These are phyloP conservation scores for Ascochyta pisi DNA, from an alignment of 2,329 filamentous ascomycete species.

Conservation along the genomic window DNA sequence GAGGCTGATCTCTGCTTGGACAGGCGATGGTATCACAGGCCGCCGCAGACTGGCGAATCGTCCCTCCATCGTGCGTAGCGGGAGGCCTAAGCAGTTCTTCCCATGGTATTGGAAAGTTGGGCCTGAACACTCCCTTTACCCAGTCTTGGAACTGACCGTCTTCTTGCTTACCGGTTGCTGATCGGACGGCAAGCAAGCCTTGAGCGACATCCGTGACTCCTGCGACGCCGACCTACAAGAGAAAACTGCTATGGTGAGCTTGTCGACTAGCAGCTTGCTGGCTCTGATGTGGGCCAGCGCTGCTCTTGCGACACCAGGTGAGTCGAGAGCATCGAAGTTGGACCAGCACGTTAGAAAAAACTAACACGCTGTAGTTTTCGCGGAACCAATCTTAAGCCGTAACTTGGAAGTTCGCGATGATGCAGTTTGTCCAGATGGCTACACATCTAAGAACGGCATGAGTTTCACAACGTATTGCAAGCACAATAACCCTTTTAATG, in stretches of 20 bases:
- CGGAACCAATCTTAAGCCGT: conserved; percentile 20
- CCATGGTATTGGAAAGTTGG: background rate
- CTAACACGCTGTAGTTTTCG: conserved; percentile 27
- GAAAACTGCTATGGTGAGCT: background rate
- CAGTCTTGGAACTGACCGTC: background rate
- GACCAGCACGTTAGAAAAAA: background rate
- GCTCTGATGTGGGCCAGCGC: conserved; percentile 30
- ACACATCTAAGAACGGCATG: conserved; percentile 38
- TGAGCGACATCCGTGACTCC: background rate
- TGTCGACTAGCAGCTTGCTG: conserved; percentile 20
- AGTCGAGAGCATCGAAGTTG: conserved; percentile 10
- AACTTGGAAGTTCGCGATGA: conserved; percentile 25
- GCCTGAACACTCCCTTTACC: background rate
- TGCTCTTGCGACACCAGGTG: conserved; percentile 34
- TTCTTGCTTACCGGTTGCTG: background rate
- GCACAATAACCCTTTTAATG: conserved; percentile 37
- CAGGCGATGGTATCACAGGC: background rate
- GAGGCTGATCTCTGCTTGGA: conserved; percentile 2
- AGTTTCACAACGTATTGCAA: conserved; percentile 42
- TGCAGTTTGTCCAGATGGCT: conserved; percentile 27
- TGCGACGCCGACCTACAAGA: background rate
- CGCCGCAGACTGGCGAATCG: background rate
- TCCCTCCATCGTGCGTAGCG: background rate
- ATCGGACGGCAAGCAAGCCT: background rate
- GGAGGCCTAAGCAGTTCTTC: conserved; percentile 4